These are phyloP conservation scores for Amanita brunnescens DNA, from an alignment of 768 basidiomycete species.

Conservation along the genomic window DNA sequence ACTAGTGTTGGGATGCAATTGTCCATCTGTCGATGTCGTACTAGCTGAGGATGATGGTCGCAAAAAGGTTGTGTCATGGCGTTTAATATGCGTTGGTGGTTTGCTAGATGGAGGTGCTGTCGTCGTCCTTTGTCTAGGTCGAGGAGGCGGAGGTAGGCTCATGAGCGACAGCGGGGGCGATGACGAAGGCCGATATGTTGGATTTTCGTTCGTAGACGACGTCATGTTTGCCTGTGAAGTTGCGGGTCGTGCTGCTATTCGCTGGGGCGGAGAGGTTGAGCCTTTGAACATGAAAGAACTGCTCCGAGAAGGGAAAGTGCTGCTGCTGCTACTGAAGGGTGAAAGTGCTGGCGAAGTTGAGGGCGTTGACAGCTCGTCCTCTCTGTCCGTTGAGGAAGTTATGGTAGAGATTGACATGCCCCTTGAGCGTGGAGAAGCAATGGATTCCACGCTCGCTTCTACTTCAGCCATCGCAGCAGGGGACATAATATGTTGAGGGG, in stretches of 20 bases:
- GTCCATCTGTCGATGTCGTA: neutral
- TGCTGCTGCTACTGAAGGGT: constrained; percentile 1
- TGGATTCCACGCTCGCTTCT: constrained; percentile 40
- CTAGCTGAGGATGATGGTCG: neutral
- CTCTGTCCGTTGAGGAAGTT: constrained; percentile 19
- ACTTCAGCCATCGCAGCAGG: constrained; percentile 55
- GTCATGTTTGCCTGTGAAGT: constrained; percentile 24
- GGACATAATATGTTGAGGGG: constrained; percentile 59
- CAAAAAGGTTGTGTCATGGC: constrained; percentile 5
- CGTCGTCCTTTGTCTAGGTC: constrained; percentile 27
- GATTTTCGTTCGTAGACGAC: constrained; percentile 6
- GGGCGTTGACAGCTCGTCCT: constrained; percentile 1
- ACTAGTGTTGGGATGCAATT: neutral
- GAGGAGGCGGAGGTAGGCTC: constrained; percentile 50
- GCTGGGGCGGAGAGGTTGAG: neutral
- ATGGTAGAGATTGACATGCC: constrained; percentile 31
- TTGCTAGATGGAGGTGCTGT: constrained; percentile 5
- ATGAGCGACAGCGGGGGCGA: constrained; percentile 20
- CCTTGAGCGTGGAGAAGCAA: constrained; percentile 21
- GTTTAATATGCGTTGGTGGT: neutral
- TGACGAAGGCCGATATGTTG: constrained; percentile 11
- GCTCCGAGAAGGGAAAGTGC: constrained; percentile 6
- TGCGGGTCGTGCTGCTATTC: constrained; percentile 19
- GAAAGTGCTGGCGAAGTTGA: constrained; percentile 7
- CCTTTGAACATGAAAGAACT: constrained; percentile 3